These are phyloP conservation scores for Saposhnikovia divaricata DNA, from an alignment of 129 eudicot species.

Conservation along the genomic window DNA sequence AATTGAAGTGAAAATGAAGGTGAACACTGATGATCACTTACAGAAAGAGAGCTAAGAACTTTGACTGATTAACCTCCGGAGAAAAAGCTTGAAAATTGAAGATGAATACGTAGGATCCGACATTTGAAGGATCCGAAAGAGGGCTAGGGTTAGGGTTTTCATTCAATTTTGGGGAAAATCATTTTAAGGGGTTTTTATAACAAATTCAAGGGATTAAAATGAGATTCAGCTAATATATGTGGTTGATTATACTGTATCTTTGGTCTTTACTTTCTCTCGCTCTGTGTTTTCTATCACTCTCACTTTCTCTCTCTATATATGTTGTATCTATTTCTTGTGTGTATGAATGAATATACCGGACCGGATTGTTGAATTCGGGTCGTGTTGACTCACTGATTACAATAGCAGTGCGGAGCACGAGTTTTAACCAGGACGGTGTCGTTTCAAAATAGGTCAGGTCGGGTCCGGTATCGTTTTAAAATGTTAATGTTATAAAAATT, in stretches of 20 bases:
- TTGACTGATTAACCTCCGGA: conserved; percentile 43
- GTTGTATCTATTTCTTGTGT: neutral
- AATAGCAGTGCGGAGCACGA: neutral
- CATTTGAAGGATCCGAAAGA: conserved; percentile 33
- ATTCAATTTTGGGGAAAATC: conserved; percentile 35
- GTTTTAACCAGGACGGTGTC: neutral
- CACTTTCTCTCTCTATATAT: neutral
- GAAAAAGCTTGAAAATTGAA: conserved; percentile 33
- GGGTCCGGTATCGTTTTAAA: too few relatives aligned
- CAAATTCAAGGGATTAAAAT: conserved; percentile 10
- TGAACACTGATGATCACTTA: conserved; percentile 1
- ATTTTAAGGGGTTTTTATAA: conserved; percentile 12
- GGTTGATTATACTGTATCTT: neutral
- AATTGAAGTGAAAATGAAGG: neutral
- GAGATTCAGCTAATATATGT: neutral
- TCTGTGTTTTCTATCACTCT: neutral
- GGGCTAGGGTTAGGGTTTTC: conserved; percentile 68
- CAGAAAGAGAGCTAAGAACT: neutral
- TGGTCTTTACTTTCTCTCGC: conserved; percentile 1
- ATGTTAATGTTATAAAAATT: too few relatives aligned
- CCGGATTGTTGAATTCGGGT: neutral
- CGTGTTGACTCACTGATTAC: conserved; percentile 34
- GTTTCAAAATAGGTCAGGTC: too few relatives aligned
- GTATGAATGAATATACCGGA: conserved; percentile 5
- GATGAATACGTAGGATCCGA: conserved; percentile 17